A percentile compares a stretch with the other conserved stretches of the same genome.
Conservation (phyloP, 306 rosid species). For the Acacia acuminata region DNA sequence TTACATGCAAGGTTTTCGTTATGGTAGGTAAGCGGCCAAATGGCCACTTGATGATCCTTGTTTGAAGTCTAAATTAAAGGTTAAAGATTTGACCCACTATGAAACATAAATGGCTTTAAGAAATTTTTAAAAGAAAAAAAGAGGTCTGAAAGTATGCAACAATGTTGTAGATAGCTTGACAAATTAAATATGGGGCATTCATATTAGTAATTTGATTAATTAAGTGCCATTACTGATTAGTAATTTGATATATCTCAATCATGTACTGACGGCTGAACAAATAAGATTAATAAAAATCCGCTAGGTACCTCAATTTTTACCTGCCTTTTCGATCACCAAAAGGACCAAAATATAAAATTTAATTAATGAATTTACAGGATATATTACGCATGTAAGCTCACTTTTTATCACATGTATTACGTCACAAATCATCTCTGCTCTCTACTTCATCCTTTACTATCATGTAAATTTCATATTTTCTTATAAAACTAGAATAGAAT, state of each 20-base stretch:
- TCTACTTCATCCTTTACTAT: not conserved
- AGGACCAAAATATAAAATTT: constrained; percentile 11
- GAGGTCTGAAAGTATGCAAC: constrained; percentile 27
- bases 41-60: constrained; percentile 27
- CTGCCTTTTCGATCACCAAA: constrained; percentile 5
- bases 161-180: not conserved
- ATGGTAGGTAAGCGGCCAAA: constrained; percentile 43
- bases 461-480: not conserved
- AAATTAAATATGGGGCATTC: not conserved
- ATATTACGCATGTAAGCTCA: constrained; percentile 27
- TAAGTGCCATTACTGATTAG: not conserved
- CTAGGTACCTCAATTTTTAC: not conserved
- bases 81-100: not conserved
- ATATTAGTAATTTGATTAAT: not conserved
- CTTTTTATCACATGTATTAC: constrained; percentile 36
- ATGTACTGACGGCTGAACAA: constrained; percentile 20
- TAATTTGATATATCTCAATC: not conserved
- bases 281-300: constrained; percentile 35
- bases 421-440: constrained; percentile 32
- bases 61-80: constrained; percentile 16
- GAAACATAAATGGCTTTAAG: not conserved
- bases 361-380: not conserved
- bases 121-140: not conserved
- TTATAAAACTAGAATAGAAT: not conserved
- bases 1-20: constrained; percentile 30